Evolutionary conservation across 2,329 filamentous ascomycete genomes (phyloP).

Genomic region (Albophoma yamanashiensis): DNA sequence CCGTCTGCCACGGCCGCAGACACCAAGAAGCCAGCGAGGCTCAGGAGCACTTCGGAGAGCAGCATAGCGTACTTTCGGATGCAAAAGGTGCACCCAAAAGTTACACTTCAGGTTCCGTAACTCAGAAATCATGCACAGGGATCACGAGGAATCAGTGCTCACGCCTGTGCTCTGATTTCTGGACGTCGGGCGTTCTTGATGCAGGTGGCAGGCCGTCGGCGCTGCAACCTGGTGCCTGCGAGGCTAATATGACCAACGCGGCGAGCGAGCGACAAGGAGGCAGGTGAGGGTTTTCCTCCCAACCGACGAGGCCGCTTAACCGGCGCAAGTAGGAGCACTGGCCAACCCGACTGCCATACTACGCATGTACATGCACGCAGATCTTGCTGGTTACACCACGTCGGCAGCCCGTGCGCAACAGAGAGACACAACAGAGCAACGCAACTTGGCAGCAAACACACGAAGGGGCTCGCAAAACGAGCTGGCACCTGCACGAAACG

Average conservation of each 20-base stretch:
- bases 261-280: background rate
- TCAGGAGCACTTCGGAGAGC: constrained; percentile 8
- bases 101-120: background rate
- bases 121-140: background rate
- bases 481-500: background rate
- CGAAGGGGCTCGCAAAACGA: background rate
- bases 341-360: background rate
- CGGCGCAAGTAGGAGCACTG: background rate
- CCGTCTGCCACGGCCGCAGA: constrained; percentile 9
- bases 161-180: background rate
- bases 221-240: background rate
- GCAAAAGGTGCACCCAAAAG: background rate
- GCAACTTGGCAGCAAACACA: background rate
- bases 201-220: background rate
- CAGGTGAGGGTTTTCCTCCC: background rate
- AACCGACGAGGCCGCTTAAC: background rate
- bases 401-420: background rate
- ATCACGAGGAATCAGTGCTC: too few species aligned
- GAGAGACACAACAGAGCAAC: background rate
- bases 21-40: constrained; percentile 11
- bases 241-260: background rate
- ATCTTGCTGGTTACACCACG: background rate
- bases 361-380: background rate
- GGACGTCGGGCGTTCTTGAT: background rate
- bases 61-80: constrained; percentile 5